Evolutionary conservation across 108 stramenopile genomes (phyloP), one percentile per base, ranked within the genome.

Genomic region (Fragilaria crotonensis): DNA sequence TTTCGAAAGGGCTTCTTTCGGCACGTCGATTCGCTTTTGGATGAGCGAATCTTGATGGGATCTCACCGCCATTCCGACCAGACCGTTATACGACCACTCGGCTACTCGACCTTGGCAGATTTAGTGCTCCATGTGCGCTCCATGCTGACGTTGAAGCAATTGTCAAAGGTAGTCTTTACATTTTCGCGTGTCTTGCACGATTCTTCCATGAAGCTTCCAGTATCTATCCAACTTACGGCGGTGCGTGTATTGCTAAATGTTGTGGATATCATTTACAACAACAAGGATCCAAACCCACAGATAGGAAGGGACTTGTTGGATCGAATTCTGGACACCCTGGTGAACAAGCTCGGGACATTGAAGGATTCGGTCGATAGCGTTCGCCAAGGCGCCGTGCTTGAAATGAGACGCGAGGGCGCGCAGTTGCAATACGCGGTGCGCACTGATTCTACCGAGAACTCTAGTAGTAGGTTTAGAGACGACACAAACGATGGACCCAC

Each of bases 151-250:
- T 73, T 95, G 54, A 44, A 57, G 1, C 97, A 98, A 75, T 75
- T 97, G 26, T 80, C 89, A 4, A 73, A 72, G 47, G 93, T 94
- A 0, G 80, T 95, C 19, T 68, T 76, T 30, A 77, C 96, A 22
- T 98, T 95, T 64, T 83, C 92, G 14, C 62, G 89, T 44, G 84
- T 95, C 4, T 66, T 96, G 28, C 89, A 91, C 56, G 97, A 97
- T 64, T 59, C 78, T 18, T 64, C 67, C 18, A 68, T 68, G 64
- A 68, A 77, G 11, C 69, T 95, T 25, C 93, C 95, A 18, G 63
- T 91, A 51, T 68, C 75, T 2, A 92, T 94, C 45, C 96, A 98
- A 60, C 79, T 78, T 33, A 87, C 84, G 20, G 82, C 91, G 17
- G 95, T 95, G 5, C 74, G 90, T 19, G 75, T 96, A 4, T 52